Evolutionary conservation across 2,329 filamentous ascomycete genomes (phyloP).

Genomic region (Ascomycota sp.): DNA sequence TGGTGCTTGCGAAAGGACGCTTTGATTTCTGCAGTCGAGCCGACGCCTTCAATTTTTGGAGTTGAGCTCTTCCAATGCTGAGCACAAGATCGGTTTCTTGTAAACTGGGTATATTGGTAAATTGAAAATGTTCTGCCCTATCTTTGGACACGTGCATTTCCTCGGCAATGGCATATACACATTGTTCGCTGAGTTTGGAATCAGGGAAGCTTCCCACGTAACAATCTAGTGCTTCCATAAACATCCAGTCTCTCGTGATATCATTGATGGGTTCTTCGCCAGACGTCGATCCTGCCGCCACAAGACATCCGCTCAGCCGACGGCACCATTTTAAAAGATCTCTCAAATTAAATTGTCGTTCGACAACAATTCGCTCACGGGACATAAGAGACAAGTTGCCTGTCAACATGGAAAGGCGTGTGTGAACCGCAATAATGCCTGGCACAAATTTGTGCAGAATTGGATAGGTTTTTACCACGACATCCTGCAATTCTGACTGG

Average conservation of each 20-base stretch:
- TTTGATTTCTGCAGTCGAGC: slow-evolving; percentile 29
- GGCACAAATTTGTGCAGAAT: slow-evolving; percentile 41
- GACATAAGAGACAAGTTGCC: slow-evolving; percentile 18
- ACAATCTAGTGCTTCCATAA: slow-evolving; percentile 82
- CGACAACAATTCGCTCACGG: slow-evolving; percentile 21
- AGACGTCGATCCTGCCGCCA: slow-evolving; percentile 38
- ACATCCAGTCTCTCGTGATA: slow-evolving; percentile 59
- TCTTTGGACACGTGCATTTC: slow-evolving; percentile 75
- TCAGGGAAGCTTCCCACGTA: slow-evolving; percentile 69
- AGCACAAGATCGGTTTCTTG: slow-evolving; percentile 38
- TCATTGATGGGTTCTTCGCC: slow-evolving; percentile 55
- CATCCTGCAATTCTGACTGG: slow-evolving; percentile 49
- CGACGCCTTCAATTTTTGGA: slow-evolving; percentile 35
- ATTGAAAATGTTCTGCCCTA: slow-evolving; percentile 57
- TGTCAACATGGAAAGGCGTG: slow-evolving; percentile 28
- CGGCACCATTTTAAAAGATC: slow-evolving; percentile 87
- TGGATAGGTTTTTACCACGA: slow-evolving; percentile 53
- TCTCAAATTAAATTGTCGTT: slow-evolving; percentile 42
- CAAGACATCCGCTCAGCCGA: slow-evolving; percentile 47
- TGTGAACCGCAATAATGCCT: slow-evolving; percentile 38
- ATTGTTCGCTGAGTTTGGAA: slow-evolving; percentile 31
- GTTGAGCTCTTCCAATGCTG: slow-evolving; percentile 42
- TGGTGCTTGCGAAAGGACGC: slow-evolving; percentile 70
- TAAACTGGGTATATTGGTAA: slow-evolving; percentile 50
- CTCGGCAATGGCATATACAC: slow-evolving; percentile 58